phyloP scores from a whole-genome alignment of 2,329 filamentous ascomycete genomes.

The Fusarium luffae region DNA sequence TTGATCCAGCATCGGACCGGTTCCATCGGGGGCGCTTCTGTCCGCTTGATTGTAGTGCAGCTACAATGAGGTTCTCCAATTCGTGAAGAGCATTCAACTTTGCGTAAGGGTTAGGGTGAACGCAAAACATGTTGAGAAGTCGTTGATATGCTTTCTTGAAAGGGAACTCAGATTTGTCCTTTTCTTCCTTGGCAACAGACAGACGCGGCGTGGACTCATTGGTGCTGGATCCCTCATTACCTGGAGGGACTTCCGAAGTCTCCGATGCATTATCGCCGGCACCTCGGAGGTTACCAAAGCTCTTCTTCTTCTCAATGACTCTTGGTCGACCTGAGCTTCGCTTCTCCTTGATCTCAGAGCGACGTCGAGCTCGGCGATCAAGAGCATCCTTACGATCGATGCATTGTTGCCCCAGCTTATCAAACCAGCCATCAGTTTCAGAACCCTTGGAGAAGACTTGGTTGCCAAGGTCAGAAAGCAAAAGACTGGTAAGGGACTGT shows the following conservation, averaged over 20 bases:
- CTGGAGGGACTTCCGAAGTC: constrained; percentile 51
- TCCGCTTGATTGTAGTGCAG: constrained; percentile 65
- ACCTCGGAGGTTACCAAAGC: constrained; percentile 71
- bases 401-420: constrained; percentile 72
- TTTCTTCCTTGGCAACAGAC: constrained; percentile 42
- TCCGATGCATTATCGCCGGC: constrained; percentile 58
- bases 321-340: constrained; percentile 60
- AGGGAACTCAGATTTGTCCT: constrained; percentile 69
- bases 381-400: constrained; percentile 70
- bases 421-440: constrained; percentile 92
- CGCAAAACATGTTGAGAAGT: constrained; percentile 85
- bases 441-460: constrained; percentile 88
- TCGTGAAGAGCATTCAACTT: constrained; percentile 88
- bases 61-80: constrained; percentile 82
- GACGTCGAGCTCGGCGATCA: constrained; percentile 59
- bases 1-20: constrained; percentile 52
- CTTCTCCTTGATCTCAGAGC: constrained; percentile 56
- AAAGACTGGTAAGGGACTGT: constrained; percentile 82
- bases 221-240: constrained; percentile 53
- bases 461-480: constrained; percentile 89
- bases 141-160: constrained; percentile 84
- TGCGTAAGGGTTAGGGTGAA: constrained; percentile 85
- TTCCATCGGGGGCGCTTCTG: constrained; percentile 52
- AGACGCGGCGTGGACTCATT: constrained; percentile 45
- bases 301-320: constrained; percentile 73